Base-by-base conservation (phyloP, 441 rosid genomes). In the Populus hybrid region DNA sequence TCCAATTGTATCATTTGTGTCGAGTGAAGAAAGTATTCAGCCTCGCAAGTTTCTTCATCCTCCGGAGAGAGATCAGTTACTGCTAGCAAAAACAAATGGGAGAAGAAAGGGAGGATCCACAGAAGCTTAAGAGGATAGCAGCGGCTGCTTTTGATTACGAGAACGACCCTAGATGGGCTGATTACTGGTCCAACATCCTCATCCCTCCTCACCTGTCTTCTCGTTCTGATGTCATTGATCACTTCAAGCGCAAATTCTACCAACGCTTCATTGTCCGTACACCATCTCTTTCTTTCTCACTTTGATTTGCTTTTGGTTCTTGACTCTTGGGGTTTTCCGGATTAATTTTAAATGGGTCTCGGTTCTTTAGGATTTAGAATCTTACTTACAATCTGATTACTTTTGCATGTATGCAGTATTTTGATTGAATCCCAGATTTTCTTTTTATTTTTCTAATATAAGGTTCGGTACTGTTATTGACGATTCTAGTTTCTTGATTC, bases 181-280 rank as follows among this genome's bases (percentile, higher is more conserved):
- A 92, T 74, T 96, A 96, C 85, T 93, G 99, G 99, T 91, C 98
- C 63, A 94, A 94, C 81, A 84, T 96, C 85, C 91, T 96, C 83
- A 89, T 96, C 72, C 98, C 99, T 77, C 97, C 97, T 30, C 88
- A 88, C 93, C 79, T 94, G 90, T 87, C 99, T 70, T 87, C 98
- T 77, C 95, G 94, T 73, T 83, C 95, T 65, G 99, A 92, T 74
- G 99, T 95, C 77, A 75, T 94, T 75, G 89, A 88, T 36, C 99
- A 95, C 85, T 94, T 81, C 87, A 95, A 94, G 88, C 95, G 89
- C 90, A 95, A 95, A 85, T 95, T 94, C 90, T 95, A 95, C 83
- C 99, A 94, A 85, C 98, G 99, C 20, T 94, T 59, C 86, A 85
- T 90, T 80, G 98, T 95, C 73, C 76, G 87, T 83, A 79, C 79